Percentiles rank a stretch among this genome's conserved stretches.
These are phyloP conservation scores for Scheffersomyces coipomensis DNA, from an alignment of 805 yeast genomes.

Conservation along the genomic window DNA sequence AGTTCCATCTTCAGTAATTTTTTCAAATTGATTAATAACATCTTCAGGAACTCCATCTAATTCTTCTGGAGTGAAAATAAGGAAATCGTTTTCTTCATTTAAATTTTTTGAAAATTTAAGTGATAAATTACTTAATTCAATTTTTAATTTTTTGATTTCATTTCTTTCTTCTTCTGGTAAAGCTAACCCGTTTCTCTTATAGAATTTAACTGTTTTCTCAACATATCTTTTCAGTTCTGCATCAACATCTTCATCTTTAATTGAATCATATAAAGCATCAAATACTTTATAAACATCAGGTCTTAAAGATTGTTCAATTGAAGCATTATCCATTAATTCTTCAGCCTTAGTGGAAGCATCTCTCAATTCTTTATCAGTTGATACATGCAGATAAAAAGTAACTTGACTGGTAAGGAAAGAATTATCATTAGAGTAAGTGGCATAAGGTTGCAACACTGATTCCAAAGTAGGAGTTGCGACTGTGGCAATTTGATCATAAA, in stretches of 20 bases:
- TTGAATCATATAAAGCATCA: conserved; percentile 46
- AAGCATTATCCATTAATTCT: conserved; percentile 51
- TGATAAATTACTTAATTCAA: conserved; percentile 55
- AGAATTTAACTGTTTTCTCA: conserved; percentile 55
- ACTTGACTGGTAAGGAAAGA: conserved; percentile 48
- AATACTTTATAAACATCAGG: conserved; percentile 52
- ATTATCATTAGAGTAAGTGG: conserved; percentile 49
- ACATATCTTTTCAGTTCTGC: conserved; percentile 58
- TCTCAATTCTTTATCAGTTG: conserved; percentile 60
- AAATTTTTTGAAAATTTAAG: conserved; percentile 61
- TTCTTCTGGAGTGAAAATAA: conserved; percentile 61
- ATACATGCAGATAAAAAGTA: conserved; percentile 72
- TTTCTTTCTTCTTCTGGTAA: conserved; percentile 55
- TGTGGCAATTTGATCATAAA: conserved; percentile 55
- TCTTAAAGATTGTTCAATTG: conserved; percentile 65
- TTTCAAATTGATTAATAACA: conserved; percentile 57
- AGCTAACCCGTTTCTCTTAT: conserved; percentile 68
- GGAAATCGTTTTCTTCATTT: conserved; percentile 66
- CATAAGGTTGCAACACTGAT: conserved; percentile 52
- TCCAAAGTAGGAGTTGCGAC: conserved; percentile 53
- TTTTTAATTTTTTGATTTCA: conserved; percentile 55
- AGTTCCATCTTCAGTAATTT: conserved; percentile 40
- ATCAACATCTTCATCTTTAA: conserved; percentile 35
- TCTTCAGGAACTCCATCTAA: conserved; percentile 73
- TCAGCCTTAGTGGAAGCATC: conserved; percentile 70